Evolutionary conservation across 2,329 filamentous ascomycete species (phyloP), one percentile per base, ranked within the genome.

Genomic region (Periconia macrospinosa): DNA sequence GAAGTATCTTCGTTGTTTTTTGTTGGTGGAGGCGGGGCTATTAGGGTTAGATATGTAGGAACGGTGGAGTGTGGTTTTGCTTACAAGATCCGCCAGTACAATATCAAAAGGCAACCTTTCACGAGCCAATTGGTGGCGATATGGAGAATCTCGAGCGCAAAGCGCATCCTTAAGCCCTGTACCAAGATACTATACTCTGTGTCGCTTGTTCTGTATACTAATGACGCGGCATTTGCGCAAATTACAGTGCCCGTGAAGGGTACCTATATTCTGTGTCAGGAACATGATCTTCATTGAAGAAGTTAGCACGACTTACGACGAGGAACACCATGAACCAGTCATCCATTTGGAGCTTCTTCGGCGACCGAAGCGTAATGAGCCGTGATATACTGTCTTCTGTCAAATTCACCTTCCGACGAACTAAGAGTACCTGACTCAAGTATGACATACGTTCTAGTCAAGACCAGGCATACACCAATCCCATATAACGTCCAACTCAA

Each of bases 81-180:
- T 23, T 60, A 70, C 67, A 67, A 67, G 18, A 70, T 69, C 11
- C 67, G 59, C 52, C 58, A 60, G 46, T 68, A 68, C 10, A 70
- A 45, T 2, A 70, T 53, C 20, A 70, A 33, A 5, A 70, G 54
- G 33, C 66, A 69, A 13, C 60, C 60, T 47, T 69, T 68, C 13
- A 69, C 62, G 1, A 68, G 53, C 66, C 65, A 70, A 20, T 48
- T 52, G 11, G 60, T 65, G 8, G 64, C 41, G 14, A 69, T 56
- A 13, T 67, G 66, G 23, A 67, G 56, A 43, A 66, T 63, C 45
- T 70, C 67, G 5, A 69, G 57, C 3, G 61, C 53, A 35, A 65
- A 66, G 30, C 57, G 55, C 47, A 62, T 59, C 51, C 61, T 67
- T 5, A 56, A 49, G 14, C 30, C 9, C 30, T 19, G 23, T 35